Evolutionary conservation across 2,329 filamentous ascomycete genomes (phyloP), one percentile per base, ranked within the genome.

Genomic region (Huntiella decipiens): DNA sequence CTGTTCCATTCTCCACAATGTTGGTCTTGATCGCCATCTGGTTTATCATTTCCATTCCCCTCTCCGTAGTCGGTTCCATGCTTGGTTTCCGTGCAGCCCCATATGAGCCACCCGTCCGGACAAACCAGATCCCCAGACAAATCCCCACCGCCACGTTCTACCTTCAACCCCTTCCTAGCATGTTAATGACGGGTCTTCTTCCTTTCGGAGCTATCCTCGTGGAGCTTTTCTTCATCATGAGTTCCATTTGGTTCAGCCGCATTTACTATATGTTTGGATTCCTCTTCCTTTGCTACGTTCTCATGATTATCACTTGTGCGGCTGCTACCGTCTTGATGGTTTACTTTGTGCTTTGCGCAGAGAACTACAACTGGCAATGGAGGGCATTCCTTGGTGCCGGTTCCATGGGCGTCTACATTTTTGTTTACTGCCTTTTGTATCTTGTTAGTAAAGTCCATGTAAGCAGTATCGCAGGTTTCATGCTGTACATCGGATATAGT

Each of bases 201-300:
- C 91, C 91, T 0, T 98, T 98, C 56, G 86, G 83, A 40, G 88
- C 91, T 51, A 96, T 98, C 58, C 95, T 96, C 54, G 87, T 96
- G 40, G 91, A 98, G 65, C 77, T 98, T 2, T 96, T 94, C 71
- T 96, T 96, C 64, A 95, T 98, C 67, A 93, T 98, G 84, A 93
- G 80, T 64, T 93, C 84, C 19, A 88, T 98, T 59, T 98, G 91
- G 91, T 94, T 92, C 63, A 88, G 80, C 67, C 85, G 91, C 63
- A 91, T 98, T 53, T 98, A 98, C 70, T 98, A 98, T 72, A 98
- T 98, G 91, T 98, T 98, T 56, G 91, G 91, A 16, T 98, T 98
- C 71, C 68, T 98, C 33, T 98, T 98, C 70, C 73, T 98, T 47
- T 95, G 87, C 70, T 98, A 94, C 58, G 87, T 83, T 8, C 73